Evolutionary conservation across 768 basidiomycete species (phyloP), one percentile per base, ranked within the genome.

Genomic region (Lactarius pseudohatsudake): DNA sequence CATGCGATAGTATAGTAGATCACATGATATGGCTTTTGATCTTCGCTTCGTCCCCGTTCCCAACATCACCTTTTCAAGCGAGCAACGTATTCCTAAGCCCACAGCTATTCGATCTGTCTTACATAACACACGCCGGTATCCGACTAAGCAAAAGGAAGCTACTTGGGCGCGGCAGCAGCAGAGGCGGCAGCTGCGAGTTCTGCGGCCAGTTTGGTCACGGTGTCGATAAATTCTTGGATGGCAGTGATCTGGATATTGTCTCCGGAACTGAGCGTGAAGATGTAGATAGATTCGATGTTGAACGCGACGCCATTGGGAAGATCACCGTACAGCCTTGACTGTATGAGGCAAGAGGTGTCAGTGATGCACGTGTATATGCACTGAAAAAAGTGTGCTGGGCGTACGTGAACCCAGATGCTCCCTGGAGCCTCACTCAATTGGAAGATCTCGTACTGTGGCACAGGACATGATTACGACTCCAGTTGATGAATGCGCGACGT

Each of bases 171-270:
- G 32, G 47, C 58, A 43, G 36, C 28, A 20, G 28, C 26, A 3
- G 64, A 43, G 4, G 64, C 82, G 81, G 84, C 77, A 13, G 36
- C 40, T 5, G 16, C 30, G 40, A 20, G 3, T 2, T 54, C 58
- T 4, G 61, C 57, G 7, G 57, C 22, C 57, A n/a, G 8, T 50
- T 67, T 67, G 40, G 3, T 30, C 30, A 30, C 4, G 30, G 61
- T 63, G 50, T 67, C 66, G 34, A 67, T 40, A 28, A 59, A 67
- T 1, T 67, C 62, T 36, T 59, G 62, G 53, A 67, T 38, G 4
- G 53, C 34, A 15, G 58, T 47, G 34, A 67, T 67, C 53, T 67
- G 54, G 58, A 67, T 53, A 5, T 62, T 16, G 16, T 50, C 43
- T 26, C 56, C 66, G 5, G 62, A 54, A 36, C 43, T 56, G 53